Evolutionary conservation across 2,329 filamentous ascomycete genomes (phyloP), one percentile per base, ranked within the genome.

Genomic region (Tolypocladium tundrense): DNA sequence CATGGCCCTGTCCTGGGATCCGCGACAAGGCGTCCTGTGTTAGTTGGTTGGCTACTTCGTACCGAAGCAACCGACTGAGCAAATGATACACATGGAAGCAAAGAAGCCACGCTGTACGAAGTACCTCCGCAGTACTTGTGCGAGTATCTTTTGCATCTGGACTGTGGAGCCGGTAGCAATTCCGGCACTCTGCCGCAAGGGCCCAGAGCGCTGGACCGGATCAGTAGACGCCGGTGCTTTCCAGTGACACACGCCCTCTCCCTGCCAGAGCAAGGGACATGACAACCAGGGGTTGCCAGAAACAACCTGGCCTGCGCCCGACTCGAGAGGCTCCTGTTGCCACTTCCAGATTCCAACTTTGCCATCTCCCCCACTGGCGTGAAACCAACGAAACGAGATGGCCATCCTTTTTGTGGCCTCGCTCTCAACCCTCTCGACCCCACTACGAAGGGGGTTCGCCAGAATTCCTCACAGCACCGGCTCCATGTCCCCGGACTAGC

Each of bases 121-220:
- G 27, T 31, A 31, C 27, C 27, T 31, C 27, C 27, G 5, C 27
- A 19, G 45, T 59, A 48, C 43, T 27, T 54, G 45, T 27, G 14
- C 21, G 8, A 45, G 43, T 13, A 24, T 5, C 43, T 9, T 14
- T 48, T 21, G 24, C 24, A 24, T 13, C 39, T n/a, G 43, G 57
- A 59, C 57, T 63, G 65, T 67, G 68, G 68, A 65, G 65, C 66
- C 63, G 65, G 67, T 61, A 64, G 61, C 61, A 60, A 61, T 65
- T 66, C 66, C 67, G 67, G 69, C 63, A 66, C 62, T 69, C 66
- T 68, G 61, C 63, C 60, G 61, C 62, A 64, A 64, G 63, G 43
- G 63, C 58, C 59, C 59, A 57, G 57, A 48, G 56, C 60, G 51
- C 52, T 53, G 62, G 56, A 59, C 62, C 58, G 58, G 51, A 57